These are phyloP conservation scores for Trypanosoma avium DNA, from an alignment of 208 protist species.

Conservation along the genomic window DNA sequence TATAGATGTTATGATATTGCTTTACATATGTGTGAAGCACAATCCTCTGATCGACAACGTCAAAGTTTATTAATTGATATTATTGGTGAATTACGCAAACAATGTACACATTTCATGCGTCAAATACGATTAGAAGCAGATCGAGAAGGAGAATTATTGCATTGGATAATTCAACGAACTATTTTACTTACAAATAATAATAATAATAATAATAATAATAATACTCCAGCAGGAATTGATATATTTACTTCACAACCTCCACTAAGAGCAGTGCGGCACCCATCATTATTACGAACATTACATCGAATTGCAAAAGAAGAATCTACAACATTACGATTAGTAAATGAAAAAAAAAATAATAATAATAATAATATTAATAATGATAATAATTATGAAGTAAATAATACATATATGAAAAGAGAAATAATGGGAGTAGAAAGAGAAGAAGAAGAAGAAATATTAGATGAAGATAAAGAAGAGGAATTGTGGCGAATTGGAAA, in stretches of 20 bases:
- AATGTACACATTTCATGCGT: slow-evolving; percentile 39
- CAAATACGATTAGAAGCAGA: slow-evolving; percentile 36
- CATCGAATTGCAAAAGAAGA: slow-evolving; percentile 28
- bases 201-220: not conserved
- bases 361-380: no score
- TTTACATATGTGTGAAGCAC: slow-evolving; percentile 22
- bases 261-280: slow-evolving; percentile 32
- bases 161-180: slow-evolving; percentile 58
- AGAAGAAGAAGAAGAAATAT: not conserved
- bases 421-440: not conserved
- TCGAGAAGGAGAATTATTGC: slow-evolving; percentile 41
- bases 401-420: not conserved
- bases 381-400: no score
- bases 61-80: slow-evolving; percentile 20
- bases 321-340: not conserved
- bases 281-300: slow-evolving; percentile 36
- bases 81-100: slow-evolving; percentile 41
- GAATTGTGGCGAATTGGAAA: slow-evolving; percentile 7
- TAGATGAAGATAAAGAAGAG: slow-evolving; percentile 3
- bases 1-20: slow-evolving; percentile 31
- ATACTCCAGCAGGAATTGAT: not conserved
- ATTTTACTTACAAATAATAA: slow-evolving; percentile 12
- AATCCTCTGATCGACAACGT: slow-evolving; percentile 14
- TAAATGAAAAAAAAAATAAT: not conserved
- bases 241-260: slow-evolving; percentile 10